phyloP scores from a whole-genome alignment of 306 rosid genomes.

The Alnus glutinosa region DNA sequence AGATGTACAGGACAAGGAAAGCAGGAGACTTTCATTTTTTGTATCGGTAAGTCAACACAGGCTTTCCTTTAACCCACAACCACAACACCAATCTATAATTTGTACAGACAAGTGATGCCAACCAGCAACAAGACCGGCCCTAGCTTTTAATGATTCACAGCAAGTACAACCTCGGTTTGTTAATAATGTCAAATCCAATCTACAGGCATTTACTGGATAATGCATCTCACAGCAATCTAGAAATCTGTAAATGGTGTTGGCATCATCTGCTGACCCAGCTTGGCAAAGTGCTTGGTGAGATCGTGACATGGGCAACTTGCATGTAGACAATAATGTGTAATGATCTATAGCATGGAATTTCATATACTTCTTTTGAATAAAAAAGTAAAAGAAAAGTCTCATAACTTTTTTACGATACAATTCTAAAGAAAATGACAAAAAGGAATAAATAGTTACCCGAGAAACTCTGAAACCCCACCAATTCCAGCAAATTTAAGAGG shows the following conservation, averaged over 20 bases:
- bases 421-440: constrained; percentile 9
- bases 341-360: not conserved
- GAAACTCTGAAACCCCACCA: constrained; percentile 88
- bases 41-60: not conserved
- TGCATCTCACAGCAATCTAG: constrained; percentile 17
- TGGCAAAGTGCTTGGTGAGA: constrained; percentile 20
- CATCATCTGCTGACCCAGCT: constrained; percentile 18
- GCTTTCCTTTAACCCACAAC: not conserved
- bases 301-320: not conserved
- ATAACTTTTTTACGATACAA: constrained; percentile 14
- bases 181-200: constrained; percentile 4
- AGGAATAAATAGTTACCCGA: constrained; percentile 57
- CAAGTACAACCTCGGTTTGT: not conserved
- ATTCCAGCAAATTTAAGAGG: constrained; percentile 90
- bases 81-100: not conserved
- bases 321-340: constrained; percentile 1
- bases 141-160: not conserved
- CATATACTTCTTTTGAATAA: not conserved
- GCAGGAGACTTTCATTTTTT: not conserved
- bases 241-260: constrained; percentile 6
- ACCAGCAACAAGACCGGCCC: not conserved
- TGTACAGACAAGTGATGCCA: not conserved
- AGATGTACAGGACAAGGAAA: not conserved
- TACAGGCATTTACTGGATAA: constrained; percentile 21
- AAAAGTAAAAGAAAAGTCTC: constrained; percentile 7